A percentile compares a stretch with the other conserved stretches of the same genome.
These are phyloP conservation scores for Talaromyces ruber DNA, from an alignment of 495 filamentous ascomycete genomes.

Conservation along the genomic window DNA sequence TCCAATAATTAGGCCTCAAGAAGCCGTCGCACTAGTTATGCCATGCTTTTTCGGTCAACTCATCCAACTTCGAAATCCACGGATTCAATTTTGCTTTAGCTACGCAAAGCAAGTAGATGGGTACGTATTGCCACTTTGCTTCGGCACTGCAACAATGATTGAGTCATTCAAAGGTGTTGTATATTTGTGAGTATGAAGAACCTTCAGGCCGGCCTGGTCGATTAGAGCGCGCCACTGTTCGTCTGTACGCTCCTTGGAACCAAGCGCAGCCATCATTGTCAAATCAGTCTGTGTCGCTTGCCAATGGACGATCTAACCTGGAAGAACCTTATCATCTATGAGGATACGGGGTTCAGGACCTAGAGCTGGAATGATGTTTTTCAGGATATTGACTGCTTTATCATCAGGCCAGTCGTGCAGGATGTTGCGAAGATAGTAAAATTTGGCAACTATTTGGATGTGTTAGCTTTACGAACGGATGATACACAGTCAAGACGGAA, in stretches of 20 bases:
- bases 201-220: conserved; percentile 24
- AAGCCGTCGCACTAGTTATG: too few species aligned
- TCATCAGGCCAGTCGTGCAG: conserved; percentile 38
- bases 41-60: too few species aligned
- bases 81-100: too few species aligned
- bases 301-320: conserved; percentile 10
- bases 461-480: neutral
- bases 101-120: too few species aligned
- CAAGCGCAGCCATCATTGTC: conserved; percentile 18
- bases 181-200: conserved; percentile 6
- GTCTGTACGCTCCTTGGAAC: conserved; percentile 19
- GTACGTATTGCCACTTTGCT: too few species aligned
- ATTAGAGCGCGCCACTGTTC: conserved; percentile 32
- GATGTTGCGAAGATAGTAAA: conserved; percentile 38
- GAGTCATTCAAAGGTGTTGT: neutral
- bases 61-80: too few species aligned
- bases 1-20: too few species aligned
- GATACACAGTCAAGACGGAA: neutral
- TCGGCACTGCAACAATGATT: neutral
- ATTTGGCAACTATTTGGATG: conserved; percentile 22
- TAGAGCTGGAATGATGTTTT: conserved; percentile 24
- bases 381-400: conserved; percentile 27
- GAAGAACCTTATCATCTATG: conserved; percentile 33
- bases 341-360: conserved; percentile 24
- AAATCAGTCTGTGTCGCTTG: conserved; percentile 7